Evolutionary conservation across 2,329 filamentous ascomycete species (phyloP).

Genomic region (Volutella citrinella): DNA sequence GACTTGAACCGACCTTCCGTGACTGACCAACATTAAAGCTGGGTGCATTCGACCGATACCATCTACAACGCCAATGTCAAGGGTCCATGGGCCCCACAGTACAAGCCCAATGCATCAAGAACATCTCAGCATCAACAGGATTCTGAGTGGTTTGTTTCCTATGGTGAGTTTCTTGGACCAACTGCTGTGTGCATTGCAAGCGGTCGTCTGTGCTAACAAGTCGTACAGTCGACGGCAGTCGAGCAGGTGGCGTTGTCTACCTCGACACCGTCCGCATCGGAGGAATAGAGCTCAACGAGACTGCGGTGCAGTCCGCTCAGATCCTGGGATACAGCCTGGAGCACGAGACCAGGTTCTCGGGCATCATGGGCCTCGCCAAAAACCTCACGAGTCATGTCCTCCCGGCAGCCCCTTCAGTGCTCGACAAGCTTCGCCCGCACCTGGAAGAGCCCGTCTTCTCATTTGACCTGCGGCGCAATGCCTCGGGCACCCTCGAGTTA

Average conservation of each 20-base stretch:
- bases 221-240: constrained; percentile 40
- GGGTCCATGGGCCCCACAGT: constrained; percentile 38
- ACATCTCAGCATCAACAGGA: constrained; percentile 40
- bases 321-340: constrained; percentile 43
- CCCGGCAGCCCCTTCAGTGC: constrained; percentile 41
- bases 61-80: constrained; percentile 30
- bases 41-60: constrained; percentile 52
- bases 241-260: constrained; percentile 47
- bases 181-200: too few relatives aligned
- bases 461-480: constrained; percentile 46
- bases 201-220: not conserved
- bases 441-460: constrained; percentile 45
- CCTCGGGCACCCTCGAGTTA: constrained; percentile 49
- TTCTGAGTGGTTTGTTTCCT: constrained; percentile 47
- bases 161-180: too few relatives aligned
- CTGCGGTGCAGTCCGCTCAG: constrained; percentile 48
- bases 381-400: constrained; percentile 41
- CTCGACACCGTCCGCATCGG: constrained; percentile 48
- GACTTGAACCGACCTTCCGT: constrained; percentile 1
- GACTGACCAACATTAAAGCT: constrained; percentile 40
- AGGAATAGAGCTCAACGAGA: constrained; percentile 39
- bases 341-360: constrained; percentile 40
- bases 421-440: constrained; percentile 41
- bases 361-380: constrained; percentile 52
- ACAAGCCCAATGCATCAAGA: constrained; percentile 42